These are phyloP conservation scores for Entoloma clypeatum DNA, from an alignment of 1,284 basidiomycete species.

Conservation along the genomic window DNA sequence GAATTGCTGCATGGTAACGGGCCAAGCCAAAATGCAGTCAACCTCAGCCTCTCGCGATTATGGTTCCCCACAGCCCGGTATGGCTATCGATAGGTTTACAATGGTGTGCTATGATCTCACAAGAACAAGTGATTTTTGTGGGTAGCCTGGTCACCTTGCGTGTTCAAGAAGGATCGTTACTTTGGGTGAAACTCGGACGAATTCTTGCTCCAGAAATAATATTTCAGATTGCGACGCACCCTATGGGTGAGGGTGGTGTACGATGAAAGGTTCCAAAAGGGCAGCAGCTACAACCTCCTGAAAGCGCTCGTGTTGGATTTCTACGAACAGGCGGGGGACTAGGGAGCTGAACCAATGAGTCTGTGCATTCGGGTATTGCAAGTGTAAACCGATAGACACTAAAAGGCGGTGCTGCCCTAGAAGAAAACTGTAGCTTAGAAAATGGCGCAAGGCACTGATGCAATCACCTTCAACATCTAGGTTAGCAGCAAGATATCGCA, in stretches of 20 bases:
- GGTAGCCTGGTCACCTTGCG: no score
- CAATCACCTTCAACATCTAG: slow-evolving; percentile 84
- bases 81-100: no score
- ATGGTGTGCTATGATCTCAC: no score
- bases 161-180: slow-evolving; percentile 75
- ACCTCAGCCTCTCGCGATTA: no score
- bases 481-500: slow-evolving; percentile 77
- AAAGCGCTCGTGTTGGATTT: slow-evolving; percentile 71
- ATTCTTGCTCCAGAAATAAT: slow-evolving; percentile 85
- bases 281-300: slow-evolving; percentile 89
- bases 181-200: slow-evolving; percentile 73
- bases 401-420: slow-evolving; percentile 89
- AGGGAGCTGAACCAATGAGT: slow-evolving; percentile 93
- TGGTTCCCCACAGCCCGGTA: no score
- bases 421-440: slow-evolving; percentile 12
- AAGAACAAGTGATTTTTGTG: no score
- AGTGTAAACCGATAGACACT: slow-evolving; percentile 85
- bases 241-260: slow-evolving; percentile 95
- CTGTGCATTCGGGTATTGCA: slow-evolving; percentile 92
- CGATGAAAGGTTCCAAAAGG: slow-evolving; percentile 88
- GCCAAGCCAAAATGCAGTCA: no score
- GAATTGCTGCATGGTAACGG: no score
- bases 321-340: slow-evolving; percentile 80
- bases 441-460: not conserved
- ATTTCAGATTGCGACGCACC: slow-evolving; percentile 80